These are phyloP conservation scores for Symbiodinium pilosum DNA, from an alignment of 73 alveolate genomes.

Conservation along the genomic window DNA sequence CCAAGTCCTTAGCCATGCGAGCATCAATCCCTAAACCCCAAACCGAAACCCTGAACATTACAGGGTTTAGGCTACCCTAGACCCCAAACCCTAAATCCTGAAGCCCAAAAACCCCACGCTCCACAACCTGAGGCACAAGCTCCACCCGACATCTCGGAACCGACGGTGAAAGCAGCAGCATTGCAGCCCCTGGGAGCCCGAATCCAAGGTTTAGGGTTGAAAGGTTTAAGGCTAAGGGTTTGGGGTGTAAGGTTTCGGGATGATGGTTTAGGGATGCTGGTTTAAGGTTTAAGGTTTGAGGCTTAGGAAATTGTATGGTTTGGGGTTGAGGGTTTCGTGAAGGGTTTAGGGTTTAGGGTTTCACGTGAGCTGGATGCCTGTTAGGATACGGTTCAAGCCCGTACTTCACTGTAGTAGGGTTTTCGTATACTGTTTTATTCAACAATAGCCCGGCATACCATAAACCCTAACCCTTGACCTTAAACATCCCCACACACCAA, in stretches of 20 bases:
- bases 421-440: too few relatives aligned
- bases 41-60: too few relatives aligned
- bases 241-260: neutral
- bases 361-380: neutral
- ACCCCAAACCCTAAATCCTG: too few relatives aligned
- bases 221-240: neutral
- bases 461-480: neutral
- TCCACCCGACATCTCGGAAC: slow-evolving; percentile 92
- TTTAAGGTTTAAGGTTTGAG: neutral
- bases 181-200: slow-evolving; percentile 72
- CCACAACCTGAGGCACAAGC: neutral
- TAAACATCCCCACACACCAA: neutral
- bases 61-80: neutral
- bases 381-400: too few relatives aligned
- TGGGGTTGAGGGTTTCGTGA: too few relatives aligned
- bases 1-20: too few relatives aligned
- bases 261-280: neutral
- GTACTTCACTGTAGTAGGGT: too few relatives aligned
- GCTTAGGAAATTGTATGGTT: too few relatives aligned
- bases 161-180: slow-evolving; percentile 82
- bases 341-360: neutral
- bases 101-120: neutral
- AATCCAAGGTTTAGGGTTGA: neutral
- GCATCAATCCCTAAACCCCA: too few relatives aligned
- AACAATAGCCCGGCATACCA: neutral